Percentiles rank a stretch among this genome's conserved stretches.
These are phyloP conservation scores for Leptodontidium sp. DNA, from an alignment of 2,329 filamentous ascomycete genomes.

Conservation along the genomic window DNA sequence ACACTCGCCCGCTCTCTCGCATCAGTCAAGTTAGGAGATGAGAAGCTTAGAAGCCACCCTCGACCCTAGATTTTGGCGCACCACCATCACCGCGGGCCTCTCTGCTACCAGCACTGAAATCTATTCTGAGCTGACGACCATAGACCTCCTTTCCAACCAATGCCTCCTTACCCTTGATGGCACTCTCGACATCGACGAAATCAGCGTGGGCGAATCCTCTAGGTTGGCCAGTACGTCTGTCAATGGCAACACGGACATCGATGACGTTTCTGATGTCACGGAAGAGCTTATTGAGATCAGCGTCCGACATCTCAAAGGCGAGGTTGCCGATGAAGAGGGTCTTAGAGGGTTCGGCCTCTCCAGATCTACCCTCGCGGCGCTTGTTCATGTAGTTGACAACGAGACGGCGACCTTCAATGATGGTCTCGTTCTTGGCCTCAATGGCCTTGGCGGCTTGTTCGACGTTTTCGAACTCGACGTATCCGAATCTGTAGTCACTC, in stretches of 20 bases:
- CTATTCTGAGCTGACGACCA: constrained; percentile 70
- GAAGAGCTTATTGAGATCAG: constrained; percentile 83
- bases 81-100: constrained; percentile 21
- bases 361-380: constrained; percentile 24
- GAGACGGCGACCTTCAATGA: constrained; percentile 70
- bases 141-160: constrained; percentile 68
- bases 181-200: constrained; percentile 73
- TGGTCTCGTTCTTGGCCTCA: constrained; percentile 63
- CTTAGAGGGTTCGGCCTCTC: constrained; percentile 59
- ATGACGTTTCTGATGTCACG: constrained; percentile 71
- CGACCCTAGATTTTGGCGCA: not conserved
- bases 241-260: constrained; percentile 84
- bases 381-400: constrained; percentile 62
- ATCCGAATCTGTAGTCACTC: constrained; percentile 65
- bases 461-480: constrained; percentile 65
- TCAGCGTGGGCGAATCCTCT: constrained; percentile 87
- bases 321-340: constrained; percentile 88
- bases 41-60: constrained; percentile 1
- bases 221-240: constrained; percentile 80
- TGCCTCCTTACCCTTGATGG: constrained; percentile 64
- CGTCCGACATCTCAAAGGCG: constrained; percentile 84
- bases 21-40: not conserved
- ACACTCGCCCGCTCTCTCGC: not conserved
- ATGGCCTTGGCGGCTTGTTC: constrained; percentile 64
- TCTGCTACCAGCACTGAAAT: constrained; percentile 56